phyloP scores from a whole-genome alignment of 208 protist species.

The Trichomonas gallinae region DNA sequence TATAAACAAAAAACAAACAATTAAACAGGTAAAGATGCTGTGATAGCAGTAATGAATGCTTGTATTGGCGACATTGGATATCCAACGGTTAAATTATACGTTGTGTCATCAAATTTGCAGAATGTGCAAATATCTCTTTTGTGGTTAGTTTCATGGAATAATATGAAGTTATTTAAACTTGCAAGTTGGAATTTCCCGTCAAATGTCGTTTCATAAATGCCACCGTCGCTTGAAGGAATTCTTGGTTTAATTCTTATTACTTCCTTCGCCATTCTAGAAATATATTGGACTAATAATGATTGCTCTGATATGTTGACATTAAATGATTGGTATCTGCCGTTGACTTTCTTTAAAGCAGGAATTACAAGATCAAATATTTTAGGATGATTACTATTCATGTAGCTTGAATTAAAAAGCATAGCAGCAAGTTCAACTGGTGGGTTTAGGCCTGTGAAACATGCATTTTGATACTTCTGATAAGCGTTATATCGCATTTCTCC shows the following conservation, averaged over 20 bases:
- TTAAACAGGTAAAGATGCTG: neutral
- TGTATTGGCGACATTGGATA: neutral
- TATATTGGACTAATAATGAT: neutral
- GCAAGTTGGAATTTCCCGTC: neutral
- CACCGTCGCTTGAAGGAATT: neutral
- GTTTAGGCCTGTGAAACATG: neutral
- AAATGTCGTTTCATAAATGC: neutral
- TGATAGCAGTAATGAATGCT: neutral
- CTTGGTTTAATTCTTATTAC: neutral
- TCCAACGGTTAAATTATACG: neutral
- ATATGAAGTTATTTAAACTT: neutral
- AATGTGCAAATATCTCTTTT: neutral
- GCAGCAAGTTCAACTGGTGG: neutral
- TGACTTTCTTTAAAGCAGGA: neutral
- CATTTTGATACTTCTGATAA: neutral
- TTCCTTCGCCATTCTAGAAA: neutral
- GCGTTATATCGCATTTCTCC: neutral
- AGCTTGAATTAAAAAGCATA: neutral
- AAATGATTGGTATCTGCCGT: neutral
- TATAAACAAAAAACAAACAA: neutral
- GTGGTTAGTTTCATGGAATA: neutral
- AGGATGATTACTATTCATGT: neutral
- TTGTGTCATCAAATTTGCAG: neutral
- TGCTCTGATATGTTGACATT: neutral
- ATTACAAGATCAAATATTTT: neutral